phyloP scores from a whole-genome alignment of 1,139 yeast species.

The Geotrichum cucujoidarum region DNA sequence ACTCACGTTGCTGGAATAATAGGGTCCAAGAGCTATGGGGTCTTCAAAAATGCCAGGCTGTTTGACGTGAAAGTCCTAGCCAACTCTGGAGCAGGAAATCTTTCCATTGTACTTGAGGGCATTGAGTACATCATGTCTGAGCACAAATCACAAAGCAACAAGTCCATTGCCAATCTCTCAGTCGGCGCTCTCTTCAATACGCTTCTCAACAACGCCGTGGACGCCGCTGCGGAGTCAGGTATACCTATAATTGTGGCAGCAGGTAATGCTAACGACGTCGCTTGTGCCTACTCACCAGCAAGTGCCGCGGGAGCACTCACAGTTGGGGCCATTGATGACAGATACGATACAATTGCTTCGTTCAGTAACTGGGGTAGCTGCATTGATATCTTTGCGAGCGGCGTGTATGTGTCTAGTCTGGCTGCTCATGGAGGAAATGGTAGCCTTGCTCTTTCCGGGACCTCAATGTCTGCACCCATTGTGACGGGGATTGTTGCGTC shows the following conservation, averaged over 20 bases:
- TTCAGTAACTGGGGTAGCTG: slow-evolving; percentile 90
- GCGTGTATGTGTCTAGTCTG: slow-evolving; percentile 50
- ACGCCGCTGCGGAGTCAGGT: slow-evolving; percentile 69
- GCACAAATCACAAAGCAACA: slow-evolving; percentile 40
- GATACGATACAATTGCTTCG: slow-evolving; percentile 60
- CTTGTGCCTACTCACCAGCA: slow-evolving; percentile 80
- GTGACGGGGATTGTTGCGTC: slow-evolving; percentile 71
- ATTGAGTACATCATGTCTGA: slow-evolving; percentile 74
- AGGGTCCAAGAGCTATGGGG: slow-evolving; percentile 75
- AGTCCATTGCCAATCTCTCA: slow-evolving; percentile 72
- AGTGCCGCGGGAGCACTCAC: slow-evolving; percentile 68
- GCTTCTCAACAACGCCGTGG: slow-evolving; percentile 67
- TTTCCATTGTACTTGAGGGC: slow-evolving; percentile 63
- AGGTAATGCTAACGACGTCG: slow-evolving; percentile 74
- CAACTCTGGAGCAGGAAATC: slow-evolving; percentile 56
- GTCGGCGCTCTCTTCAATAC: slow-evolving; percentile 68
- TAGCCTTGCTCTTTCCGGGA: slow-evolving; percentile 57
- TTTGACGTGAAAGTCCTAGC: slow-evolving; percentile 74
- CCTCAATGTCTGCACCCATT: slow-evolving; percentile 88
- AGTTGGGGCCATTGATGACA: slow-evolving; percentile 85
- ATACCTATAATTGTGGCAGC: slow-evolving; percentile 82
- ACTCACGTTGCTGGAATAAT: slow-evolving; percentile 89
- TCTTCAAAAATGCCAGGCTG: slow-evolving; percentile 60
- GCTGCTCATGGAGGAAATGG: slow-evolving; percentile 26
- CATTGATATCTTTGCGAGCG: slow-evolving; percentile 82